Conservation (phyloP, 192 early-diverging fungal species). For the Gryganskiella cystojenkinii region DNA sequence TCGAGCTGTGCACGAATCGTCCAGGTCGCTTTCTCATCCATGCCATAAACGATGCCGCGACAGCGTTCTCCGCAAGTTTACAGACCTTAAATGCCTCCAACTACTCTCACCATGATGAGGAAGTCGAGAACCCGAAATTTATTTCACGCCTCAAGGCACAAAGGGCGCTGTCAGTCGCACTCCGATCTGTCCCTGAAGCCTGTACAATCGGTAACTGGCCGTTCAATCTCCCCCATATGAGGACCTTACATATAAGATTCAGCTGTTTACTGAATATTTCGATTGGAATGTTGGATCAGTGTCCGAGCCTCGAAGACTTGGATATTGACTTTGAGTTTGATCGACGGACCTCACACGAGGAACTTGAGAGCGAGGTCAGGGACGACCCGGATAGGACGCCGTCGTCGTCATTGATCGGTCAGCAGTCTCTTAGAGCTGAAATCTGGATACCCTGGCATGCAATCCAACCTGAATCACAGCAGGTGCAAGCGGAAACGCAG, state of each 20-base stretch:
- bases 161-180: not conserved
- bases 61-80: not conserved
- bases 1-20: not conserved
- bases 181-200: not conserved
- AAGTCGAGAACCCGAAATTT: not conserved
- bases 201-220: not conserved
- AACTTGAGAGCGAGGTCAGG: too few relatives aligned
- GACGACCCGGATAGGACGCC: too few relatives aligned
- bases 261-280: not conserved
- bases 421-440: too few relatives aligned
- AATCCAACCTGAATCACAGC: not conserved
- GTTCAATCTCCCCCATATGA: not conserved
- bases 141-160: not conserved
- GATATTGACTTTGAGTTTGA: not conserved
- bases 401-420: too few relatives aligned
- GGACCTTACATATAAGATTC: not conserved
- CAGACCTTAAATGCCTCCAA: too few relatives aligned
- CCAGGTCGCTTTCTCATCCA: not conserved
- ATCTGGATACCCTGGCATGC: not conserved
- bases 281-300: conserved; percentile 7
- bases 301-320: conserved; percentile 9
- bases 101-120: too few relatives aligned
- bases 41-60: conserved; percentile 13
- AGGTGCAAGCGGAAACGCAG: too few relatives aligned
- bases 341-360: too few relatives aligned